These are phyloP conservation scores for Fagopyrum tataricum DNA, from an alignment of 148 eudicot genomes.

Conservation along the genomic window DNA sequence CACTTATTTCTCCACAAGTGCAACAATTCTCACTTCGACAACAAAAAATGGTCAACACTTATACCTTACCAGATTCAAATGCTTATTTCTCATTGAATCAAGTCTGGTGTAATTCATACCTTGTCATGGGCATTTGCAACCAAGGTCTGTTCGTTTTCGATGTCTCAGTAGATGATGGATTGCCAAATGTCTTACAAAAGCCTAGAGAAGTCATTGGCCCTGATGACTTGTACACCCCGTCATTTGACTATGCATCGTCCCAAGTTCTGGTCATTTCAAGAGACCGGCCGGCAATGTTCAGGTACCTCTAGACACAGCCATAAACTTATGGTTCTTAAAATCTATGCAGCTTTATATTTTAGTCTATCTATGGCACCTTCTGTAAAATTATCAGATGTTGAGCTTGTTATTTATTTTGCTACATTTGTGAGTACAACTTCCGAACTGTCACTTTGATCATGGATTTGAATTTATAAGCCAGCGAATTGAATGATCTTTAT, in stretches of 20 bases:
- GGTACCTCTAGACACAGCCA: conserved; percentile 6
- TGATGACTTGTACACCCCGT: conserved; percentile 74
- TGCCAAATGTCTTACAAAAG: conserved; percentile 21
- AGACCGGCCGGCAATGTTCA: conserved; percentile 74
- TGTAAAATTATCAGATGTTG: conserved; percentile 2
- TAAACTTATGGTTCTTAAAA: background rate
- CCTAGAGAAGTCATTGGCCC: conserved; percentile 67
- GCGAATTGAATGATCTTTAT: background rate
- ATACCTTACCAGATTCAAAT: conserved; percentile 58
- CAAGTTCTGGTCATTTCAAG: conserved; percentile 70
- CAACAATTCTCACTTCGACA: conserved; percentile 68
- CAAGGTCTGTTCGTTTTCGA: conserved; percentile 70
- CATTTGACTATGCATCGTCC: conserved; percentile 65
- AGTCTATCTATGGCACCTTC: background rate
- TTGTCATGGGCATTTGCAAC: conserved; percentile 74
- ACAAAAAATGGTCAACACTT: conserved; percentile 55
- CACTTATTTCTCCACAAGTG: conserved; percentile 50
- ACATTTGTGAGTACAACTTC: background rate
- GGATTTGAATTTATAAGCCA: background rate
- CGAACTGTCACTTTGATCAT: background rate
- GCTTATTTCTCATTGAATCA: conserved; percentile 62
- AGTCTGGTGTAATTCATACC: conserved; percentile 82
- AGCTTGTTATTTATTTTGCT: conserved; percentile 5
- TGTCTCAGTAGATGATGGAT: conserved; percentile 39
- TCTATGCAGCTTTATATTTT: background rate